Conservation (phyloP, 176 grass and related monocot genomes). For the Thinopyrum elongatum region DNA sequence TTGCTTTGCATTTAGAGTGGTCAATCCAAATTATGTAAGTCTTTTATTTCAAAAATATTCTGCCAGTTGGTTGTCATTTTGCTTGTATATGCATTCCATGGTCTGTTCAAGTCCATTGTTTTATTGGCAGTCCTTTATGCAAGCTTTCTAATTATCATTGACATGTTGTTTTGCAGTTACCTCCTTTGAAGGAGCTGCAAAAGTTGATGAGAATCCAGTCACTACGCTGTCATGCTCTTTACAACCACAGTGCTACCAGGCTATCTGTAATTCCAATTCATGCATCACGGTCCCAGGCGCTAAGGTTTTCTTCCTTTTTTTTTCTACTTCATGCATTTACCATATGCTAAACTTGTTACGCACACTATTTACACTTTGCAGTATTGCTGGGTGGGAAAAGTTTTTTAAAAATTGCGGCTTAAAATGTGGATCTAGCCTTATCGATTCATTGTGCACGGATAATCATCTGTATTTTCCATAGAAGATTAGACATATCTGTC, state of each 20-base stretch:
- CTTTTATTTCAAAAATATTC: slow-evolving; percentile 16
- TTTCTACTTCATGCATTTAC: slow-evolving; percentile 18
- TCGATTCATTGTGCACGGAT: neutral
- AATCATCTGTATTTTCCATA: neutral
- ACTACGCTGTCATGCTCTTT: slow-evolving; percentile 73
- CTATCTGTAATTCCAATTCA: slow-evolving; percentile 84
- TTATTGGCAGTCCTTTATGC: neutral
- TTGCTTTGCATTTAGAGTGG: slow-evolving; percentile 77
- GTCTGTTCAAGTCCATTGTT: neutral
- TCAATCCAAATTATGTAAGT: slow-evolving; percentile 79
- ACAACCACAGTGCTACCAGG: slow-evolving; percentile 68
- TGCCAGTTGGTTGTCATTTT: slow-evolving; percentile 3
- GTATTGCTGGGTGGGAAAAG: neutral
- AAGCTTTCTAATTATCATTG: slow-evolving; percentile 4
- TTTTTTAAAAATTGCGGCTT: neutral
- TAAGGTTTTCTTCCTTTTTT: slow-evolving; percentile 54
- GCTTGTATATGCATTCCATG: neutral
- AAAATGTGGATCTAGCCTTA: neutral
- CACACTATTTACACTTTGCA: neutral
- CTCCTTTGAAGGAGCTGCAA: slow-evolving; percentile 62
- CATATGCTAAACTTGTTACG: neutral
- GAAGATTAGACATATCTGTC: slow-evolving; percentile 4
- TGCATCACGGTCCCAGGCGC: slow-evolving; percentile 76
- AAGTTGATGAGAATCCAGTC: slow-evolving; percentile 83
- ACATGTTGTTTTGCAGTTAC: slow-evolving; percentile 49